Conservation (phyloP, 306 rosid genomes). For the Medicago arabica region DNA sequence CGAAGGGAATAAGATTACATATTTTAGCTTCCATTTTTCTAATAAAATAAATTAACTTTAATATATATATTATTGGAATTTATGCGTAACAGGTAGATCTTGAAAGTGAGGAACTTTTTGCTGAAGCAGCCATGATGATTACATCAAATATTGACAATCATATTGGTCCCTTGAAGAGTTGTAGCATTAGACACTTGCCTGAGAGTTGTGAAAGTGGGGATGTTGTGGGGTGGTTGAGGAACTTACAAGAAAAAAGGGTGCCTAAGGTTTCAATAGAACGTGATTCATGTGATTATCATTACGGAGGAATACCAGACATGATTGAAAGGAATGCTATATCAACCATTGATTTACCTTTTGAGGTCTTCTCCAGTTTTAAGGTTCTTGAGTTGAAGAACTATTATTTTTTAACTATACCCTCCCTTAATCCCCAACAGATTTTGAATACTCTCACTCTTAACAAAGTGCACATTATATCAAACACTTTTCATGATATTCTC, state of each 20-base stretch:
- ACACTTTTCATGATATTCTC: neutral
- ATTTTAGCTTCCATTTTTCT: no score
- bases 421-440: neutral
- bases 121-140: neutral
- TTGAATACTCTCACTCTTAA: neutral
- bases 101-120: neutral
- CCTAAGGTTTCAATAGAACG: neutral
- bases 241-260: neutral
- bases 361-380: neutral
- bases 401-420: neutral
- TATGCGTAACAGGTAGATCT: neutral
- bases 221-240: neutral
- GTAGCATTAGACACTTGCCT: neutral
- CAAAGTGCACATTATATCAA: neutral
- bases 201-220: neutral
- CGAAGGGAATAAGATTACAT: no score
- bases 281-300: neutral
- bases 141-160: neutral
- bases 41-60: no score
- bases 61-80: no score
- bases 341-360: neutral
- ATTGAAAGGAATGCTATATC: neutral
- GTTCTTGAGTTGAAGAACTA: neutral
- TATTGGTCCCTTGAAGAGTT: neutral
- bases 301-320: no score